Conservation (phyloP, 805 yeast genomes). For the Wickerhamiella shivajii region DNA sequence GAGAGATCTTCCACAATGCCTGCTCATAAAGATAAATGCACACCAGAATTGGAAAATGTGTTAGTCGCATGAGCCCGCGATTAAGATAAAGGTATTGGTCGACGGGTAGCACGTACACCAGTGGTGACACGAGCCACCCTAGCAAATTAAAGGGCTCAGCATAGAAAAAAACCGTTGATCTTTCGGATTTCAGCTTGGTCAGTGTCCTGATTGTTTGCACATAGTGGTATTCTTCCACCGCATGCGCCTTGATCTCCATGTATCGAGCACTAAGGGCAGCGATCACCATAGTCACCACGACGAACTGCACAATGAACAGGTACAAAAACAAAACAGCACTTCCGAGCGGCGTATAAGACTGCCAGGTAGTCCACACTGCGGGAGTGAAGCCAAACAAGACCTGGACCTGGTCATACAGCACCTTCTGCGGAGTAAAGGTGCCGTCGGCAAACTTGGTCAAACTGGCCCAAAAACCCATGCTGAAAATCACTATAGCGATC, state of each 20-base stretch:
- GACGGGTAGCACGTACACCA: constrained; percentile 22
- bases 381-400: constrained; percentile 46
- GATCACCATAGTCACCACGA: constrained; percentile 39
- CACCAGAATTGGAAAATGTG: constrained; percentile 26
- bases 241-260: constrained; percentile 23
- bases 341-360: constrained; percentile 33
- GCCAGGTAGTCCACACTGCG: constrained; percentile 45
- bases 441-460: constrained; percentile 35
- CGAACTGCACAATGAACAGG: constrained; percentile 39
- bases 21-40: constrained; percentile 24
- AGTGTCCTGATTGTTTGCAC: constrained; percentile 27
- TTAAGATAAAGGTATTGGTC: constrained; percentile 22
- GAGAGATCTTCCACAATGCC: constrained; percentile 10
- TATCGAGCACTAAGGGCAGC: constrained; percentile 34
- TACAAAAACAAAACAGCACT: constrained; percentile 35
- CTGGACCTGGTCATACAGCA: constrained; percentile 38
- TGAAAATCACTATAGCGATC: constrained; percentile 34
- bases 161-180: constrained; percentile 25
- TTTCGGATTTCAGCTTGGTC: constrained; percentile 26
- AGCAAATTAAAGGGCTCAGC: constrained; percentile 27
- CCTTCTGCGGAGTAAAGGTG: constrained; percentile 28
- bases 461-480: constrained; percentile 41
- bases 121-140: constrained; percentile 23
- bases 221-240: constrained; percentile 28
- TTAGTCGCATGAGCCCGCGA: constrained; percentile 24